Evolutionary conservation across 495 filamentous ascomycete genomes (phyloP), one percentile per base, ranked within the genome.

Genomic region (Aspergillus bertholletiae): DNA sequence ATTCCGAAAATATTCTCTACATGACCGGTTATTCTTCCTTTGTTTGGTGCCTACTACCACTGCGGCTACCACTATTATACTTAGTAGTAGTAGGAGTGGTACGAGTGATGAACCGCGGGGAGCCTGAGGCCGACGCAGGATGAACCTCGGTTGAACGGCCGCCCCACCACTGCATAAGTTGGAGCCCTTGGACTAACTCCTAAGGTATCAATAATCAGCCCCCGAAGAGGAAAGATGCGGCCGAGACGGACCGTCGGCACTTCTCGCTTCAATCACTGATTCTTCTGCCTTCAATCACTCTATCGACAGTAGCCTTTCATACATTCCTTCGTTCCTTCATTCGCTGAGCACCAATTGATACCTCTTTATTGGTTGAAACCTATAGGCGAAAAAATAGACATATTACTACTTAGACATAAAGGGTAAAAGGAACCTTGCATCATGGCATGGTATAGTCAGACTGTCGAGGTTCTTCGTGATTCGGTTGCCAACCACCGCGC

Each of bases 401-500:
- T 8, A 20, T 37, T 49, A 17, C 49, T 45, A 30, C 1, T 48
- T 44, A 43, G n/a, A 37, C 43, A 58, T 46, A 53, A 40, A 53
- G 11, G 11, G 26, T 9, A 18, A 11, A 28, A 18, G 22, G 18
- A 5, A 47, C 26, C 13, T 30, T 32, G 24, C 58, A 62, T 49
- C 58, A 72, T 74, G 68, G 66, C 61, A 24, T 72, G 72, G 61
- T 73, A 72, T 61, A 60, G 57, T 55, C 66, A 72, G 62, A 71
- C 72, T 45, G 58, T 68, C 58, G 70, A 73, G 46, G 66, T 68
- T 53, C 59, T 78, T 12, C 68, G 73, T 43, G 65, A 68, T 55
- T 70, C 72, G 52, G 59, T 73, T 46, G 54, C 69, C 45, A 70
- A 69, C 60, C 63, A 69, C 30, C 71, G 63, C 50, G 64, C 62